These are phyloP conservation scores for Petunia hybrid DNA, from an alignment of 305 asterid genomes.

Conservation along the genomic window DNA sequence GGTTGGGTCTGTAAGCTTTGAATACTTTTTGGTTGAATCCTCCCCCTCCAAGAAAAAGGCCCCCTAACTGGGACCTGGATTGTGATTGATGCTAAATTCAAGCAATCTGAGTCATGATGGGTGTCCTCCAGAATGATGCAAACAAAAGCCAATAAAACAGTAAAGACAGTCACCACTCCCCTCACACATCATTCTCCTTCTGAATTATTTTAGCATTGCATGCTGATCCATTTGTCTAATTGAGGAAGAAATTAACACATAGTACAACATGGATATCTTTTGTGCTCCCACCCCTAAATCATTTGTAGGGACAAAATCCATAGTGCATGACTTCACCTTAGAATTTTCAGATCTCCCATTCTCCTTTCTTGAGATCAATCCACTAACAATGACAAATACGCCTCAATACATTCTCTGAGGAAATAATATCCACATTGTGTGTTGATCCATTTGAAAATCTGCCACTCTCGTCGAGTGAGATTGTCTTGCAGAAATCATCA, in stretches of 20 bases:
- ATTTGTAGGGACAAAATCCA: background rate
- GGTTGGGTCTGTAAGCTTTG: too few relatives aligned
- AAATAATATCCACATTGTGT: conserved; percentile 29
- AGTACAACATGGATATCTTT: conserved; percentile 12
- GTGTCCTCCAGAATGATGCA: conserved; percentile 30
- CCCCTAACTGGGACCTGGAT: background rate
- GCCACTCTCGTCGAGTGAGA: conserved; percentile 33
- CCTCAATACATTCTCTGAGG: conserved; percentile 29
- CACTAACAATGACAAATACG: too few relatives aligned
- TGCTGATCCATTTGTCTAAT: background rate
- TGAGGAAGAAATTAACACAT: background rate
- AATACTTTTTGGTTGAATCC: too few relatives aligned
- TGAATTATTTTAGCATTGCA: conserved; percentile 27
- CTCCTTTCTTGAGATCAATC: background rate
- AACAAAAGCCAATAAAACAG: conserved; percentile 14
- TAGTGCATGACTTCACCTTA: background rate
- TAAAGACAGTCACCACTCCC: conserved; percentile 13
- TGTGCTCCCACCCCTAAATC: conserved; percentile 8
- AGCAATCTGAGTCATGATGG: conserved; percentile 17
- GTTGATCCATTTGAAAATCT: conserved; percentile 40
- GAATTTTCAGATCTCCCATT: background rate
- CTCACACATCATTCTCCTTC: conserved; percentile 14
- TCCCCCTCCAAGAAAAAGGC: too few relatives aligned
- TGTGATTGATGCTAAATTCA: conserved; percentile 22
- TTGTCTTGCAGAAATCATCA: conserved; percentile 31